phyloP scores from a whole-genome alignment of 805 yeast species.

The Sugiyamaella boreocaroliniensis region DNA sequence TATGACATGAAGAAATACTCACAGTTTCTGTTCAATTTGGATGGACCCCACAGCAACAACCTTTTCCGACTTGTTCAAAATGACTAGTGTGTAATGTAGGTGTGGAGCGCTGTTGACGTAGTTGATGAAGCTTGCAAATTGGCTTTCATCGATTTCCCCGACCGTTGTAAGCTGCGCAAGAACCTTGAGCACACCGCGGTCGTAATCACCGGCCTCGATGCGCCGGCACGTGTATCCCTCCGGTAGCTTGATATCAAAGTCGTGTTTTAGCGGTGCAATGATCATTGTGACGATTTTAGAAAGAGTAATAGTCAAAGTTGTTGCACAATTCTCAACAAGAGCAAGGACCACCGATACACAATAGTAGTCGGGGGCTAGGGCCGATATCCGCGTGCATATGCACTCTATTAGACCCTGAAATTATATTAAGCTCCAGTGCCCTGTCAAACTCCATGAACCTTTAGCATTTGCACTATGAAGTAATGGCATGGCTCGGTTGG shows the following conservation, averaged over 20 bases:
- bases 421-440: too few species aligned
- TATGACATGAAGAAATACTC: too few species aligned
- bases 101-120: constrained; percentile 3
- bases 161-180: constrained; percentile 15
- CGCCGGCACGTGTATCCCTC: constrained; percentile 11
- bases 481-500: too few species aligned
- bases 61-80: constrained; percentile 3
- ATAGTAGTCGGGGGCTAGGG: too few species aligned
- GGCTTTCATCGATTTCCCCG: constrained; percentile 8
- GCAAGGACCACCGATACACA: too few species aligned
- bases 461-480: too few species aligned
- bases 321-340: too few species aligned
- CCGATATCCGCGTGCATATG: too few species aligned
- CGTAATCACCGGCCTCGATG: constrained; percentile 12
- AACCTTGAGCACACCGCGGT: constrained; percentile 12
- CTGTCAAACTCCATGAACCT: too few species aligned
- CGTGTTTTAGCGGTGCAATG: not conserved
- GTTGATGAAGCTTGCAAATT: constrained; percentile 10
- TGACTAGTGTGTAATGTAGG: constrained; percentile 9
- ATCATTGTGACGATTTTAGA: not conserved
- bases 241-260: constrained; percentile 9
- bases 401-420: too few species aligned
- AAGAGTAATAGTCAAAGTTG: too few species aligned
- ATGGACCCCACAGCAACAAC: constrained; percentile 17
- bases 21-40: constrained; percentile 14